These are phyloP conservation scores for Neofusicoccum sp. DNA, from an alignment of 2,329 filamentous ascomycete species.

Conservation along the genomic window DNA sequence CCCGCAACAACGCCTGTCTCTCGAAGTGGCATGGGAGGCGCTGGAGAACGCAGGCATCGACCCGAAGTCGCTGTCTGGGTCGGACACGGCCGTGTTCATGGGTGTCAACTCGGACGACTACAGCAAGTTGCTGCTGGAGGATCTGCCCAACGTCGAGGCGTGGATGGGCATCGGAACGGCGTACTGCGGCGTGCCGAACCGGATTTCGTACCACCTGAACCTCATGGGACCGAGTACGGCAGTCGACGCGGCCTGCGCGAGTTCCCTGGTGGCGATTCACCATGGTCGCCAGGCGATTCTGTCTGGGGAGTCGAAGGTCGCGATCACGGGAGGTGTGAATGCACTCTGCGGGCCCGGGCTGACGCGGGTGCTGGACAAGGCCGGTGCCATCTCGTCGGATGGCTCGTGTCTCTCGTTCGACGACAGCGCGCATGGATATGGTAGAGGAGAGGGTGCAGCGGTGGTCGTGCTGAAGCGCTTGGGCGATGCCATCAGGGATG, in stretches of 20 bases:
- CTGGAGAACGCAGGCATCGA: slow-evolving; percentile 22
- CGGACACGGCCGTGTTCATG: slow-evolving; percentile 27
- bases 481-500: slow-evolving; percentile 26
- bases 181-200: slow-evolving; percentile 37
- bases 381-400: slow-evolving; percentile 30
- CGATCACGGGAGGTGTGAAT: slow-evolving; percentile 36
- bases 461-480: slow-evolving; percentile 32
- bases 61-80: slow-evolving; percentile 22
- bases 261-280: slow-evolving; percentile 33
- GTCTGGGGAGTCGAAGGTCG: slow-evolving; percentile 30
- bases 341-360: slow-evolving; percentile 33
- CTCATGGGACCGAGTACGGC: slow-evolving; percentile 42
- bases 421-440: slow-evolving; percentile 31
- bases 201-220: slow-evolving; percentile 35
- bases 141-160: slow-evolving; percentile 37
- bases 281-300: slow-evolving; percentile 32
- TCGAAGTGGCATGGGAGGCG: slow-evolving; percentile 23
- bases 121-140: slow-evolving; percentile 36
- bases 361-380: slow-evolving; percentile 31
- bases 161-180: slow-evolving; percentile 44
- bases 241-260: slow-evolving; percentile 39
- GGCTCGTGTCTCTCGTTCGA: slow-evolving; percentile 35
- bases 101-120: slow-evolving; percentile 37
- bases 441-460: slow-evolving; percentile 32
- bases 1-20: slow-evolving; percentile 21